Evolutionary conservation across 1,284 basidiomycete genomes (phyloP).

Genomic region (Ceraceosorus guamensis): DNA sequence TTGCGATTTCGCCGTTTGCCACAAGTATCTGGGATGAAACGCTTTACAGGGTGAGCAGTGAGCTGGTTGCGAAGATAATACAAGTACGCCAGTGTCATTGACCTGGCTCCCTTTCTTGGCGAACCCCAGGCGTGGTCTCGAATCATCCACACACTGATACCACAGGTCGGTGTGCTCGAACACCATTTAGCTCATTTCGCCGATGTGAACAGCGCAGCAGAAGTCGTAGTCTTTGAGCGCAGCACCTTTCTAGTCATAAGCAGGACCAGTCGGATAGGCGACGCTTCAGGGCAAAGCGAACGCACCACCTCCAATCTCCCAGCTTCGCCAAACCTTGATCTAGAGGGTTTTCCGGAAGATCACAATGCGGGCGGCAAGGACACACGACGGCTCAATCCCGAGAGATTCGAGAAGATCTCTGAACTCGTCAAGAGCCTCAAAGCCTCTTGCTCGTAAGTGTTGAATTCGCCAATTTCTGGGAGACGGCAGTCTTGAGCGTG

Average conservation of each 20-base stretch:
- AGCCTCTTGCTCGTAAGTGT: slow-evolving; percentile 70
- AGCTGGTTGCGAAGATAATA: too few relatives aligned
- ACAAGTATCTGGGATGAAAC: slow-evolving; percentile 98
- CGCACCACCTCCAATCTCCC: slow-evolving; percentile 37
- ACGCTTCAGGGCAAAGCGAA: slow-evolving; percentile 24
- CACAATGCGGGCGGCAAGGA: slow-evolving; percentile 1
- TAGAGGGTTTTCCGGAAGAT: slow-evolving; percentile 3
- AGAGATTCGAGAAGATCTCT: slow-evolving; percentile 88
- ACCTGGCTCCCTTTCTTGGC: not conserved
- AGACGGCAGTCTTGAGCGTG: not conserved
- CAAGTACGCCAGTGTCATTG: too few relatives aligned
- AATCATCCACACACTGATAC: slow-evolving; percentile 92
- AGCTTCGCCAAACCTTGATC: not conserved
- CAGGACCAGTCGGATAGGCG: slow-evolving; percentile 14
- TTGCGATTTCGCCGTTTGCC: slow-evolving; percentile 26
- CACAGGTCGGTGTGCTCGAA: slow-evolving; percentile 80
- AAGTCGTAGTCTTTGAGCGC: slow-evolving; percentile 91
- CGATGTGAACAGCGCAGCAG: slow-evolving; percentile 74
- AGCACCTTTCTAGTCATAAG: slow-evolving; percentile 91
- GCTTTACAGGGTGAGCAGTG: slow-evolving; percentile 70
- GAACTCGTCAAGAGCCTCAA: slow-evolving; percentile 94
- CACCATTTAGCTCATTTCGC: slow-evolving; percentile 78
- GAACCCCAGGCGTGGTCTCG: slow-evolving; percentile 80
- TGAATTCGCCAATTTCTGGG: too few relatives aligned
- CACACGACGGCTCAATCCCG: slow-evolving; percentile 53